Evolutionary conservation across 2,329 filamentous ascomycete genomes (phyloP), one percentile per base, ranked within the genome.

Genomic region (Cladosporium colombiae): DNA sequence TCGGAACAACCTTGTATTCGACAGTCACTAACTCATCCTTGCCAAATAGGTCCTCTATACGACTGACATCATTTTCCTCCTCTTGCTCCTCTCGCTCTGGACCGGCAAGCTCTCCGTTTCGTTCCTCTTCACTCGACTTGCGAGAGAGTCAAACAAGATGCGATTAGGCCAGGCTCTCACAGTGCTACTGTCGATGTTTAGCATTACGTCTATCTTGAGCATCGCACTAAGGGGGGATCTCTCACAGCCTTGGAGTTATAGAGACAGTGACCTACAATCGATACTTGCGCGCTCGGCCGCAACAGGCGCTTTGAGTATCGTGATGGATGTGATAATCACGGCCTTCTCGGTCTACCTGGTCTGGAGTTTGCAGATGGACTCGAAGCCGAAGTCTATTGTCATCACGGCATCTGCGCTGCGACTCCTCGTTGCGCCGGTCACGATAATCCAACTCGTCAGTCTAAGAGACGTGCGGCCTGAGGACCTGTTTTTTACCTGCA

Each of bases 331-430:
- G 33, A 35, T 35, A 14, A 35, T 14, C 58, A 61, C 62, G n/a
- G 57, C 23, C 14, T 63, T 64, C 37, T 31, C 67, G 18, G 23
- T 62, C 18, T 16, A 64, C 14, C 65, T 69, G 18, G 64, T 71
- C 16, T 62, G 64, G 46, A 59, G 64, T 31, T 31, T 71, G 14
- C 67, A 69, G 25, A 71, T 70, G 67, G 21, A 21, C 2, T 62
- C 52, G 25, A 62, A 65, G 53, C 57, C 67, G 2, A 71, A 70
- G 35, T 57, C 56, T 5, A 44, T 63, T 3, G 66, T 69, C 46
- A 59, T 69, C 31, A 59, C 67, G n/a, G 69, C 63, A 2, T 70
- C 70, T 50, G 55, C 67, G 7, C 53, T 68, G 3, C 63, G 66
- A 7, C 63, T 67, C 13, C 63, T 66, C 10, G 65, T 69, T 6